Percentiles rank a stretch among this genome's conserved stretches.
These are phyloP conservation scores for Neonectria faginata DNA, from an alignment of 2,329 filamentous ascomycete genomes.

Conservation along the genomic window DNA sequence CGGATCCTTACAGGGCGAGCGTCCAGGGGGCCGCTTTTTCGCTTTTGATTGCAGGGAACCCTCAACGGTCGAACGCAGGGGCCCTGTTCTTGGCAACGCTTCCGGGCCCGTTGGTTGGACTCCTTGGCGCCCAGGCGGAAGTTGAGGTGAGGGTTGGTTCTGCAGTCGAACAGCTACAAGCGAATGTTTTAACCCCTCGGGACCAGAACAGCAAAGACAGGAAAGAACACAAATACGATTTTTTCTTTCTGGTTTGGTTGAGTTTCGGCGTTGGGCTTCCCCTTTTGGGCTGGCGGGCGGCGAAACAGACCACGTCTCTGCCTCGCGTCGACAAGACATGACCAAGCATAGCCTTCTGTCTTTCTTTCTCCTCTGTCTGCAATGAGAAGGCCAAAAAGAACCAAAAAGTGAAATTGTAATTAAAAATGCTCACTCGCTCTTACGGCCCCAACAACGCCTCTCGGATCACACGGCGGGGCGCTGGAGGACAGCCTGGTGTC, in stretches of 20 bases:
- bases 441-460: neutral
- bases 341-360: neutral
- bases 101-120: neutral
- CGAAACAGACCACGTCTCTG: conserved; percentile 18
- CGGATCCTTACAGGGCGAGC: neutral
- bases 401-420: no score
- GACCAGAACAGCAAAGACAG: no score
- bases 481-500: neutral
- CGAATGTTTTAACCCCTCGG: no score
- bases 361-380: neutral
- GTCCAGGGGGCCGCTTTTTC: no score
- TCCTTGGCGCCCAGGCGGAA: neutral
- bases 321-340: neutral
- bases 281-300: neutral
- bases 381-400: neutral
- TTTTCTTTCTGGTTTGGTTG: neutral
- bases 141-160: neutral
- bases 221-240: no score
- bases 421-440: no score
- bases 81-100: neutral
- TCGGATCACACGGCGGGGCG: neutral
- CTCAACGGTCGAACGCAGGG: neutral
- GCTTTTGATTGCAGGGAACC: no score
- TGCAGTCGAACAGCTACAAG: no score
- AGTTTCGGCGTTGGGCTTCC: neutral